Percentiles rank a stretch among this genome's conserved stretches.
phyloP scores from a whole-genome alignment of 192 early-diverging fungal genomes.

The Entomortierella parvispora region DNA sequence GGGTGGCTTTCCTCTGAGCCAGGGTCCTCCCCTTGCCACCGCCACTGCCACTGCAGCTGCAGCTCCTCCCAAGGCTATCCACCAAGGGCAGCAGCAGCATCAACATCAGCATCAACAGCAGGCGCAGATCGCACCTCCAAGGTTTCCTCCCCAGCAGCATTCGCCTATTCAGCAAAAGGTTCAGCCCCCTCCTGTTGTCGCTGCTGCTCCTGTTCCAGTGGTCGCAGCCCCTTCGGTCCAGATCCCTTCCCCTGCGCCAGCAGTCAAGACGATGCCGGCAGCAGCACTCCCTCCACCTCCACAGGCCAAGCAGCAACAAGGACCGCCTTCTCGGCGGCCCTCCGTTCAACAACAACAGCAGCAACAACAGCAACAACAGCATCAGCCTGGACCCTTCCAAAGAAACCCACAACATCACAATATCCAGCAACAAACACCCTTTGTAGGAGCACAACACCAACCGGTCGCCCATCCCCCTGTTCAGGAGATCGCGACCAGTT shows the following conservation, averaged over 20 bases:
- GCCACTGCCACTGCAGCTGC: too few relatives aligned
- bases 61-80: too few relatives aligned
- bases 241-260: too few relatives aligned
- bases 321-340: neutral
- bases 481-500: constrained; percentile 10
- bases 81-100: too few relatives aligned
- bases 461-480: constrained; percentile 3
- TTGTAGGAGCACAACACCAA: constrained; percentile 3
- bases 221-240: too few relatives aligned
- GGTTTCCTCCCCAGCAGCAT: too few relatives aligned
- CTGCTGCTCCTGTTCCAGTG: too few relatives aligned
- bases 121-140: too few relatives aligned
- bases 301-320: constrained; percentile 5
- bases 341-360: neutral
- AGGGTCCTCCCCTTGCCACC: neutral
- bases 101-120: too few relatives aligned
- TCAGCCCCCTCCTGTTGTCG: too few relatives aligned
- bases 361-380: constrained; percentile 12
- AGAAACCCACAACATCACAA: constrained; percentile 17
- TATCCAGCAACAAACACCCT: neutral
- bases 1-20: constrained; percentile 7
- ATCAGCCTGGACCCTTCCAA: constrained; percentile 14
- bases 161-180: too few relatives aligned
- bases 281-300: neutral
- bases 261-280: neutral